These are phyloP conservation scores for Nannizziopsis barbatae DNA, from an alignment of 2,329 filamentous ascomycete genomes.

Conservation along the genomic window DNA sequence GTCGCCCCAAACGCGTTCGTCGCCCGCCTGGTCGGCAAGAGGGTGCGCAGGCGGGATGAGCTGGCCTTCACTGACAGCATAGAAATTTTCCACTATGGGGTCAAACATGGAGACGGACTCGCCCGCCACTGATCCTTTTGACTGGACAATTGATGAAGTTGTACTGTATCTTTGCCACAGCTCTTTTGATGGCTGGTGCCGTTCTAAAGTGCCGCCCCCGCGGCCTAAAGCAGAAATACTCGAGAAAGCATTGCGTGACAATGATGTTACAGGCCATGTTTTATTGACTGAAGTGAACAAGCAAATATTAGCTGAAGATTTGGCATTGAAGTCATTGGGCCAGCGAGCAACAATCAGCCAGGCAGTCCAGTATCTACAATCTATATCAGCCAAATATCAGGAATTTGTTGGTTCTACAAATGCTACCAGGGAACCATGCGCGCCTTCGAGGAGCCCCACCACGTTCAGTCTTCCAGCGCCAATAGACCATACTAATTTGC, in stretches of 20 bases:
- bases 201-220: conserved; percentile 21
- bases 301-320: conserved; percentile 40
- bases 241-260: conserved; percentile 45
- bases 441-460: neutral
- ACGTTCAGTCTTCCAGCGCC: conserved; percentile 7
- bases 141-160: conserved; percentile 60
- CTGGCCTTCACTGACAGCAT: neutral
- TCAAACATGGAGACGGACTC: neutral
- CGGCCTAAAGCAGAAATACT: conserved; percentile 46
- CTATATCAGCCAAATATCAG: conserved; percentile 42
- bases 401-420: conserved; percentile 10
- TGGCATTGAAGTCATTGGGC: conserved; percentile 48
- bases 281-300: conserved; percentile 49
- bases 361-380: conserved; percentile 48
- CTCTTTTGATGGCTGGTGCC: conserved; percentile 35
- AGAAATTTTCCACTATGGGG: neutral
- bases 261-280: conserved; percentile 54
- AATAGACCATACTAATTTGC: neutral
- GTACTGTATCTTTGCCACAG: conserved; percentile 53
- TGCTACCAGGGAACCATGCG: neutral
- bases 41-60: too few relatives aligned
- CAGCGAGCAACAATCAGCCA: conserved; percentile 48
- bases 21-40: too few relatives aligned
- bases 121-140: conserved; percentile 50
- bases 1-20: too few relatives aligned